phyloP scores from a whole-genome alignment of 306 rosid genomes.

The Cucurbita moschata region DNA sequence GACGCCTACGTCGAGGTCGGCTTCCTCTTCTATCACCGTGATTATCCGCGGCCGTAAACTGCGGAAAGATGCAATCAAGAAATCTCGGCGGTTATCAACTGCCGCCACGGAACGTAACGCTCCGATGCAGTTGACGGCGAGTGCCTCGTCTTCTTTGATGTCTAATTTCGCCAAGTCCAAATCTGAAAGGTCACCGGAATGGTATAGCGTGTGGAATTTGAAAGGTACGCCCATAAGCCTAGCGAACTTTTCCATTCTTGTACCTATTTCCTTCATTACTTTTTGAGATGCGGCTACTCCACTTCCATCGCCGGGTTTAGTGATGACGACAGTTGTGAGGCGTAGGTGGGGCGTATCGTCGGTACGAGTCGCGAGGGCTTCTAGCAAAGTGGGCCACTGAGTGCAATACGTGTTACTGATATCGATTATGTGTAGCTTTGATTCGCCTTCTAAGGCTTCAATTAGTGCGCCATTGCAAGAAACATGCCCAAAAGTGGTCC shows the following conservation, averaged over 20 bases:
- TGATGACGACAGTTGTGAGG: slow-evolving; percentile 47
- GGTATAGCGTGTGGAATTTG: slow-evolving; percentile 60
- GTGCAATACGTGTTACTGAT: slow-evolving; percentile 89
- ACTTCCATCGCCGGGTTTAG: slow-evolving; percentile 4
- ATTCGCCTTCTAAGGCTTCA: slow-evolving; percentile 78
- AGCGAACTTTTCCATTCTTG: slow-evolving; percentile 87
- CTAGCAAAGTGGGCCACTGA: slow-evolving; percentile 92
- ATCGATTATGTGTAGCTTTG: slow-evolving; percentile 66
- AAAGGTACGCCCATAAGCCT: slow-evolving; percentile 94
- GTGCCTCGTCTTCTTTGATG: slow-evolving; percentile 58
- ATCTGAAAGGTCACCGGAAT: slow-evolving; percentile 54
- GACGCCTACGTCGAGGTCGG: slow-evolving; percentile 66
- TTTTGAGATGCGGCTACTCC: slow-evolving; percentile 19
- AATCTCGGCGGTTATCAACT: slow-evolving; percentile 38
- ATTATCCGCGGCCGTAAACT: slow-evolving; percentile 58
- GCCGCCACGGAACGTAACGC: slow-evolving; percentile 42
- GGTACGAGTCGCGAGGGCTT: slow-evolving; percentile 72
- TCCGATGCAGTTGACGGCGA: slow-evolving; percentile 68
- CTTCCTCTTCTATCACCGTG: slow-evolving; percentile 83
- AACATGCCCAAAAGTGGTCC: slow-evolving; percentile 96
- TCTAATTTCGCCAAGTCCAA: slow-evolving; percentile 38
- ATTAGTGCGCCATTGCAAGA: slow-evolving; percentile 81
- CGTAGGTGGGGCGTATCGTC: slow-evolving; percentile 87
- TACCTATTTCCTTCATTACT: slow-evolving; percentile 73
- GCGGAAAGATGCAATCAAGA: slow-evolving; percentile 30